Percentiles rank a stretch among this genome's conserved stretches.
Conservation (phyloP, 2,329 filamentous ascomycete genomes). For the Lachnellula willkommii region DNA sequence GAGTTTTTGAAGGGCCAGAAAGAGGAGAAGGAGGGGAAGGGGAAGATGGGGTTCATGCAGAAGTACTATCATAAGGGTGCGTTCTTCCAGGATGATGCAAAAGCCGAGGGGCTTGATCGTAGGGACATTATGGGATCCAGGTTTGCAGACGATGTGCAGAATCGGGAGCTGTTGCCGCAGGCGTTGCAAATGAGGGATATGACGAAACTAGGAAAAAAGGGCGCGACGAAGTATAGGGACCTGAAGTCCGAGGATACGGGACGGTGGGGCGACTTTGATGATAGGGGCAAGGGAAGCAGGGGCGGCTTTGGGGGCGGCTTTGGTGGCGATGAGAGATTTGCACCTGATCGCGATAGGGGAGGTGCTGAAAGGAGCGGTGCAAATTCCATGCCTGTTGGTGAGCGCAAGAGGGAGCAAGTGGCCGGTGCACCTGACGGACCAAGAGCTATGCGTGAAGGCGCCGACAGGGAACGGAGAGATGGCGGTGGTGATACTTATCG, state of each 20-base stretch:
- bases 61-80: constrained; percentile 96
- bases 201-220: constrained; percentile 90
- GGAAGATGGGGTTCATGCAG: constrained; percentile 86
- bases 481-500: constrained; percentile 30
- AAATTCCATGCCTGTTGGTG: constrained; percentile 65
- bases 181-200: constrained; percentile 91
- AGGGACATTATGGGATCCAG: constrained; percentile 80
- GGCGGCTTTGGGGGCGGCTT: constrained; percentile 30
- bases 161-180: constrained; percentile 79
- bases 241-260: constrained; percentile 88
- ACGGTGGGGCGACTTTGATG: constrained; percentile 65
- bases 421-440: constrained; percentile 30
- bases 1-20: constrained; percentile 67
- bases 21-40: constrained; percentile 52
- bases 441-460: constrained; percentile 24
- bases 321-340: constrained; percentile 61
- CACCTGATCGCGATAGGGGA: constrained; percentile 53
- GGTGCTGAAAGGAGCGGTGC: constrained; percentile 54
- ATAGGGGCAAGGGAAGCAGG: constrained; percentile 37
- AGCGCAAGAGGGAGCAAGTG: constrained; percentile 36
- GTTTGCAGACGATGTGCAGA: constrained; percentile 76
- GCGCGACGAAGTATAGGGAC: constrained; percentile 84
- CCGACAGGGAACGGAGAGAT: constrained; percentile 30
- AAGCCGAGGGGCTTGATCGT: constrained; percentile 68
- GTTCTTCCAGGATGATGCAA: constrained; percentile 81